Evolutionary conservation across 305 asterid species (phyloP).

Genomic region (Fraxinus xanthoxyloides): DNA sequence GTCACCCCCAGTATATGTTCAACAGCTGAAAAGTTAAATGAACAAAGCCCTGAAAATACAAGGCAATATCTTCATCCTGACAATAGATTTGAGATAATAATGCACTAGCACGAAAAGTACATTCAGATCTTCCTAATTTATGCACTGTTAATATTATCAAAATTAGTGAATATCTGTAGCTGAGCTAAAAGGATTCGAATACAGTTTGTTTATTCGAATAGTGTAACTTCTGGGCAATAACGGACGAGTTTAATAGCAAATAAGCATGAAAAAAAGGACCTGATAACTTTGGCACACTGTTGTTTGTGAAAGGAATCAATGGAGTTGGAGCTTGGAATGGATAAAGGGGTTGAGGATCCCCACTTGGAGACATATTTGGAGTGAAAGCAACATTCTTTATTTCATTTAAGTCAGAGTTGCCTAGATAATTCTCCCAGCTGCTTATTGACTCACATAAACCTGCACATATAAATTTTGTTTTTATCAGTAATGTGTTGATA

Average conservation of each 20-base stretch:
- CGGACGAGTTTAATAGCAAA: neutral
- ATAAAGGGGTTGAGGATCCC: conserved; percentile 12
- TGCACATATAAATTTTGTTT: conserved; percentile 6
- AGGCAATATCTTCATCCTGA: neutral
- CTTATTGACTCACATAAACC: conserved; percentile 16
- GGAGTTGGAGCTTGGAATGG: conserved; percentile 30
- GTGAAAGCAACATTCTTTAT: neutral
- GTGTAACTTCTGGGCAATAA: neutral
- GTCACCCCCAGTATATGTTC: conserved; percentile 26
- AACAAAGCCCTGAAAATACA: conserved; percentile 28
- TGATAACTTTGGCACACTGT: conserved; percentile 33
- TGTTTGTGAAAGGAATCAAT: conserved; percentile 26
- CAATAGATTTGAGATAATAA: neutral
- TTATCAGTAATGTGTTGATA: neutral
- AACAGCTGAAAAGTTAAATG: conserved; percentile 27
- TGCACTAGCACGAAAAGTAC: neutral
- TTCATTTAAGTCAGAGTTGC: neutral
- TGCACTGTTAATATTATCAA: neutral
- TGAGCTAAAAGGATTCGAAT: neutral
- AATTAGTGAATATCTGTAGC: neutral
- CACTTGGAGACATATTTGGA: conserved; percentile 13
- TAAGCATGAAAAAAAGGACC: conserved; percentile 14
- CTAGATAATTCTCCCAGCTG: conserved; percentile 6
- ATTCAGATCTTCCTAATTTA: neutral
- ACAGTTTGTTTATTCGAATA: neutral